A percentile compares a stretch with the other conserved stretches of the same genome.
Evolutionary conservation across 2,329 filamentous ascomycete genomes (phyloP).

Genomic region (Aspergillaceae sp.): DNA sequence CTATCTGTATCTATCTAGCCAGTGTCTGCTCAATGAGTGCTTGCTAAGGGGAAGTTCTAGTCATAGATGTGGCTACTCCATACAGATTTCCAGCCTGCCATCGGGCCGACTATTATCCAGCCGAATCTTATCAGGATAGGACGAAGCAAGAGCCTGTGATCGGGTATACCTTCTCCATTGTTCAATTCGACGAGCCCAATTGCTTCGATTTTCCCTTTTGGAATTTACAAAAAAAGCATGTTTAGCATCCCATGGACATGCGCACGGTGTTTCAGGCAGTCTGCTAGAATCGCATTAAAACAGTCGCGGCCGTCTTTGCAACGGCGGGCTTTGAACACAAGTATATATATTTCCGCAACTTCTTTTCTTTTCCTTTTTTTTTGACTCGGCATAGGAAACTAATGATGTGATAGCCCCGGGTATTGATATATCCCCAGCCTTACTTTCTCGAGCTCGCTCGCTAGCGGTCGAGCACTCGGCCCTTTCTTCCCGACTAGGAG

Average conservation of each 20-base stretch:
- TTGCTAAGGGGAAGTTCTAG: too few species aligned
- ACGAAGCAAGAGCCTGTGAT: too few species aligned
- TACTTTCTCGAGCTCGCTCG: conserved; percentile 48
- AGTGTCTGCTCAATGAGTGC: too few species aligned
- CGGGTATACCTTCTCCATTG: too few species aligned
- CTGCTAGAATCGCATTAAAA: conserved; percentile 24
- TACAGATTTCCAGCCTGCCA: too few species aligned
- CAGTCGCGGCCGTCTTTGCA: conserved; percentile 12
- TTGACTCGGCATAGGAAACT: not conserved
- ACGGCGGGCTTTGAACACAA: conserved; percentile 19
- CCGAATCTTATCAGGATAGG: too few species aligned
- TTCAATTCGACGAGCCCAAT: too few species aligned
- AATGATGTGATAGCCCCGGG: conserved; percentile 11
- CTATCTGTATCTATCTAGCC: too few species aligned
- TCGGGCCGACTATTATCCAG: too few species aligned
- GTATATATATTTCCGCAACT: conserved; percentile 12
- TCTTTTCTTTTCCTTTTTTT: not conserved
- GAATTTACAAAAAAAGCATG: conserved; percentile 24
- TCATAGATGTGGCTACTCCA: too few species aligned
- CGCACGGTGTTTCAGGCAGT: conserved; percentile 38
- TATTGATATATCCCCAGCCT: conserved; percentile 42
- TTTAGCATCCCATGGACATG: conserved; percentile 38
- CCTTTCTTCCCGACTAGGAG: conserved; percentile 45
- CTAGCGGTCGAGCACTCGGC: conserved; percentile 48
- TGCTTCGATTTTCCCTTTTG: not conserved